Evolutionary conservation across 2,329 filamentous ascomycete species (phyloP).

Genomic region (Cercospora sesami): DNA sequence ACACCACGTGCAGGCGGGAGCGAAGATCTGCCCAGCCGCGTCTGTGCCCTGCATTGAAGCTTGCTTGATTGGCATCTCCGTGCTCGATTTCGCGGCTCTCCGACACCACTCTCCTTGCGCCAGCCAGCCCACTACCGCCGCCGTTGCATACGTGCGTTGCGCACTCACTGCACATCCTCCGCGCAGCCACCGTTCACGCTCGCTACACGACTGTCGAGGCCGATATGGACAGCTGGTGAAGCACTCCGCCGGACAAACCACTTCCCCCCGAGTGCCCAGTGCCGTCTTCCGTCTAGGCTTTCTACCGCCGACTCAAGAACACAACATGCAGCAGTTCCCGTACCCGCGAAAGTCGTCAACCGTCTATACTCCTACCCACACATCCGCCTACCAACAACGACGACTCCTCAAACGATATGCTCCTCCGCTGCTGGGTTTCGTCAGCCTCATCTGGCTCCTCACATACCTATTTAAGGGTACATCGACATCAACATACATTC

Average conservation of each 20-base stretch:
- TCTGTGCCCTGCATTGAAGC: not conserved
- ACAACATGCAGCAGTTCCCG: slow-evolving; percentile 67
- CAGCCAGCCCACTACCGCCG: not conserved
- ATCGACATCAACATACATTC: slow-evolving; percentile 22
- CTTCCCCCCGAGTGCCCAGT: not conserved
- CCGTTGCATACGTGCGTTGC: not conserved
- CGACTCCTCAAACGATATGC: slow-evolving; percentile 38
- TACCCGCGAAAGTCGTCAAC: slow-evolving; percentile 77
- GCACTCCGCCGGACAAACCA: not conserved
- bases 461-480: slow-evolving; percentile 35
- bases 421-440: slow-evolving; percentile 48
- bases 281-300: slow-evolving; percentile 7
- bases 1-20: not conserved
- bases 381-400: slow-evolving; percentile 43
- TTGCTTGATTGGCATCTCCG: not conserved
- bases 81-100: not conserved
- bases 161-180: not conserved
- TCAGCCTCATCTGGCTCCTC: slow-evolving; percentile 37
- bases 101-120: not conserved
- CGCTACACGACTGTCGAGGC: not conserved
- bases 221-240: not conserved
- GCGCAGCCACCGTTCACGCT: not conserved
- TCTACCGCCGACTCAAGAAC: not conserved
- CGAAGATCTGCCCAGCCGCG: not conserved
- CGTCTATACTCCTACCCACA: slow-evolving; percentile 65